Base-by-base conservation (phyloP, 768 basidiomycete genomes). In the Pholiota conissans region DNA sequence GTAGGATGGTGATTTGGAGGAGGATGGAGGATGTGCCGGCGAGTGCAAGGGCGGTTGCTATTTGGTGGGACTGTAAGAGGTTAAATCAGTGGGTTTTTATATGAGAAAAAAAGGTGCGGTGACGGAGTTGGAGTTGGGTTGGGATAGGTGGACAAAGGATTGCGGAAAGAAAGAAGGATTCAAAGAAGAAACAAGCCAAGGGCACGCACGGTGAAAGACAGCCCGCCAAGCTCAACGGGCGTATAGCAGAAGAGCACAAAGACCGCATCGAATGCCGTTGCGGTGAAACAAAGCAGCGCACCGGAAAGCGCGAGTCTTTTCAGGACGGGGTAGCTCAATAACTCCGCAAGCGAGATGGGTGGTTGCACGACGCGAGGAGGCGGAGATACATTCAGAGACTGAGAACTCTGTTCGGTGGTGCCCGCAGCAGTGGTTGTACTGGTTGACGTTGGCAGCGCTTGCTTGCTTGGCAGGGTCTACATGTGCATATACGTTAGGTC, bases 231-330 rank as follows among this genome's bases (percentile, higher is more conserved):
- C 29, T 72, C 59, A 49, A 87, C 67, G 22, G 84, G 73, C 1
- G 85, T 80, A 67, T 84, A 89, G 57, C 82, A 85, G 65, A 82
- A 86, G 28, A 89, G 73, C 9, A 86, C 81, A 61, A 87, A 88
- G 1, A 84, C 74, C 20, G 85, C 81, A 39, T 84, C 82, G 59
- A 86, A 88, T 0, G 78, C 76, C 0, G 81, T 81, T 5, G 69
- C 74, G 53, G 83, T 69, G 64, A 84, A 85, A 46, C 77, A 75
- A 20, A 86, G 69, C 2, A 75, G 76, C 56, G 74, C 77, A 2
- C 80, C 79, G 26, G 84, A 85, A 26, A 75, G 47, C 37, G 79
- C 74, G 16, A 85, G 67, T 7, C 79, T 75, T 29, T 74, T 74
- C 42, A 87, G 77, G 22, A 82, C 70, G 1, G 84, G 83, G 11